phyloP scores from a whole-genome alignment of 768 basidiomycete species.

The Serendipita indica region DNA sequence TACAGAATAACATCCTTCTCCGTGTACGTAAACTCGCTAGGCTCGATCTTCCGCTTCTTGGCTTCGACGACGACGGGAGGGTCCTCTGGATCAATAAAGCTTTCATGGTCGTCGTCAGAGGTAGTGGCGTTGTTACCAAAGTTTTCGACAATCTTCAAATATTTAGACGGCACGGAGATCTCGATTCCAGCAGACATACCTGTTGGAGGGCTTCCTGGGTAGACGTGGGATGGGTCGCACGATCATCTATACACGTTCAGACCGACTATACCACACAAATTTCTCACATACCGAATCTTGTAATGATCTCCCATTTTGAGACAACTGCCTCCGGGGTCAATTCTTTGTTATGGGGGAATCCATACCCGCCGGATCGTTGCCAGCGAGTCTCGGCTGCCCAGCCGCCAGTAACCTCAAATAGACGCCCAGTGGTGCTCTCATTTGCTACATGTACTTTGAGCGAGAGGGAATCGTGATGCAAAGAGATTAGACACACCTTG shows the following conservation, averaged over 20 bases:
- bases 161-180: background rate
- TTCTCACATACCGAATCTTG: constrained; percentile 53
- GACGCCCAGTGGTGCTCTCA: constrained; percentile 46
- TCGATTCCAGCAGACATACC: constrained; percentile 24
- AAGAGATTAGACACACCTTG: constrained; percentile 30
- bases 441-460: constrained; percentile 35
- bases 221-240: constrained; percentile 66
- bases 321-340: constrained; percentile 70
- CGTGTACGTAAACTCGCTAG: constrained; percentile 55
- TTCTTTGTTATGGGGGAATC: constrained; percentile 65
- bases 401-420: constrained; percentile 83
- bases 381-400: constrained; percentile 89
- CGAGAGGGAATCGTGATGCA: background rate
- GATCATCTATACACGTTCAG: constrained; percentile 33
- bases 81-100: constrained; percentile 65
- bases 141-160: constrained; percentile 39
- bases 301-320: constrained; percentile 69
- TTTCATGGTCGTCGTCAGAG: constrained; percentile 15
- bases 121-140: constrained; percentile 31
- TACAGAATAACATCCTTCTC: constrained; percentile 90
- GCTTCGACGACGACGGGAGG: constrained; percentile 66
- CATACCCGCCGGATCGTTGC: constrained; percentile 77
- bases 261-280: constrained; percentile 8
- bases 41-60: constrained; percentile 42
- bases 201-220: constrained; percentile 65